Percentiles rank a stretch among this genome's conserved stretches.
Conservation (phyloP, 441 rosid species). For the Mallotus repandus region DNA sequence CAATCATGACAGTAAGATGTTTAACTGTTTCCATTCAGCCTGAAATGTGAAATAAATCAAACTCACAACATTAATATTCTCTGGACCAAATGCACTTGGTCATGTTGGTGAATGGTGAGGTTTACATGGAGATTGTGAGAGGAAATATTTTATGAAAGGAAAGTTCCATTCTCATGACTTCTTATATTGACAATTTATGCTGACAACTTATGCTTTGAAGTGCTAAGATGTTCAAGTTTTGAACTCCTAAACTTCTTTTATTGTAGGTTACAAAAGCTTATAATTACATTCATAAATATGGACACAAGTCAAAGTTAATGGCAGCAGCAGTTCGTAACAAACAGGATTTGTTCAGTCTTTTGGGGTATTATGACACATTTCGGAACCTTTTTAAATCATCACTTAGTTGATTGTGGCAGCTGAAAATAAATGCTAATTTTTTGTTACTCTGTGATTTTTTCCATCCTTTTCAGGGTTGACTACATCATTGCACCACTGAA, state of each 20-base stretch:
- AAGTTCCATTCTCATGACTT: background rate
- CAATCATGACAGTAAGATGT: background rate
- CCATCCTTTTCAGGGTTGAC: slow-evolving; percentile 58
- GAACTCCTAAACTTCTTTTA: slow-evolving; percentile 2
- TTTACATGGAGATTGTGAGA: background rate
- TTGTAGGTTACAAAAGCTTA: slow-evolving; percentile 65
- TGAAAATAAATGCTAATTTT: background rate
- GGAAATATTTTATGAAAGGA: background rate
- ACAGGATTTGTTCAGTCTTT: slow-evolving; percentile 86
- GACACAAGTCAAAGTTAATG: slow-evolving; percentile 89
- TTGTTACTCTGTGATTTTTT: slow-evolving; percentile 11
- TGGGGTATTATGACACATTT: slow-evolving; percentile 49
- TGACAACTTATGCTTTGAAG: background rate
- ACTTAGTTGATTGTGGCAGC: slow-evolving; percentile 1
- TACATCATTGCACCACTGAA: slow-evolving; percentile 90
- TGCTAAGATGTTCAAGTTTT: background rate
- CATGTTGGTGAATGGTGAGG: background rate
- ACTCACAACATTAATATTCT: background rate
- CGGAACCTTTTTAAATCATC: background rate
- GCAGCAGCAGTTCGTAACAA: slow-evolving; percentile 99
- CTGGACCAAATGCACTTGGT: background rate
- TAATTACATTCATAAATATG: slow-evolving; percentile 90
- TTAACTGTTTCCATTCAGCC: background rate
- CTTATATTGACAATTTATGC: too few species aligned
- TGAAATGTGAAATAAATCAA: background rate